phyloP scores from a whole-genome alignment of 306 rosid species.

The Acacia melanoxylon region DNA sequence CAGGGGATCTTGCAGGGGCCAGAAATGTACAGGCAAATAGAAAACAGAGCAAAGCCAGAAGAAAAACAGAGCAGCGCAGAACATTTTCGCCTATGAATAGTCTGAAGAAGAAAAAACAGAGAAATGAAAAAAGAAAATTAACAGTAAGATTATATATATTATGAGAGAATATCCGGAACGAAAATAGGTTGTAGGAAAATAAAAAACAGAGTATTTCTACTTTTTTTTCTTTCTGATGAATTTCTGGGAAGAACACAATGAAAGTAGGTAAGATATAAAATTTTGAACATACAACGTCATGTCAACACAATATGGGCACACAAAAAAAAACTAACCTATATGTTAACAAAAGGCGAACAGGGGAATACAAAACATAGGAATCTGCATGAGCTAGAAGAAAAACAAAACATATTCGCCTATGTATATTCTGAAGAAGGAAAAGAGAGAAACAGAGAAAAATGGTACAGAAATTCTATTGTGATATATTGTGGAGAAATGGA shows the following conservation, averaged over 20 bases:
- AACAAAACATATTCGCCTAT: not conserved
- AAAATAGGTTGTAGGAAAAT: too few species aligned
- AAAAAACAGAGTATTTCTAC: not conserved
- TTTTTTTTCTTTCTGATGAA: not conserved
- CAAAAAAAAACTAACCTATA: not conserved
- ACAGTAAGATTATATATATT: too few species aligned
- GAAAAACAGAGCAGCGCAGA: not conserved
- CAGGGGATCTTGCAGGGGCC: not conserved
- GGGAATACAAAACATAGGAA: not conserved
- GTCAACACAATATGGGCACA: not conserved
- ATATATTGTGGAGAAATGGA: not conserved
- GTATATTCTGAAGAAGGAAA: conserved; percentile 1
- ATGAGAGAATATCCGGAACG: too few species aligned
- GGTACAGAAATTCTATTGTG: not conserved
- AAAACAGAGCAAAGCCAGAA: not conserved
- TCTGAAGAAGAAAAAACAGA: too few species aligned
- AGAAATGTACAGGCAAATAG: not conserved
- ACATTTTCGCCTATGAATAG: not conserved
- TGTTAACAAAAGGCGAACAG: not conserved
- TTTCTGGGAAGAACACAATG: not conserved
- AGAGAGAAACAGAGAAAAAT: not conserved
- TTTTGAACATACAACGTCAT: not conserved
- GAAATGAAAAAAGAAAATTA: too few species aligned
- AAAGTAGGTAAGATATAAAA: not conserved
- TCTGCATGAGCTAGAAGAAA: not conserved